Evolutionary conservation across 352 stramenopile species (phyloP), one percentile per base, ranked within the genome.

Genomic region (Blastocystis sp.): DNA sequence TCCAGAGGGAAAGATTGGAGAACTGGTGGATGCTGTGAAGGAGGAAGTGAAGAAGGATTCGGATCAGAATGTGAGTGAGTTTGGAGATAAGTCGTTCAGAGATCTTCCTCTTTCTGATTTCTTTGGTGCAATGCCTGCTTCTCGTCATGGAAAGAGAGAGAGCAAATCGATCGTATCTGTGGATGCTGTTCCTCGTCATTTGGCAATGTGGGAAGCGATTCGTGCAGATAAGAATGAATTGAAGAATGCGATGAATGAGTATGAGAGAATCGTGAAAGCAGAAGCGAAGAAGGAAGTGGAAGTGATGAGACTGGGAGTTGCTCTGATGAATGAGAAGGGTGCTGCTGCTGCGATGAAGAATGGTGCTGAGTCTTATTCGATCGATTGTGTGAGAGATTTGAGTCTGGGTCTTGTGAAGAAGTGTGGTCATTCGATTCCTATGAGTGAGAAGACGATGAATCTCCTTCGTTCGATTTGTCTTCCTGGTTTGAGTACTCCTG

Each of bases 181-280:
- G 4, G 36, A 8, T 38, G 69, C 63, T 7, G 69, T 79, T 29
- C 69, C 69, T 64, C 18, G 18, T 36, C 69, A 65, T 29, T 32
- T 79, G 9, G 69, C 69, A 14, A 79, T 44, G 48, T 79, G 69
- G 69, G 63, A 63, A 7, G 69, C 69, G 7, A 79, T 79, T 64
- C 69, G 69, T 44, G 69, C 69, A 38, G 24, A 34, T 44, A 51
- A 34, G 18, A 16, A 11, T 42, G 49, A 79, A 11, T n/a, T 57
- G 24, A 27, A 48, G 21, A 49, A 34, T 16, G 69, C 69, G 3
- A 18, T 79, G 69, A 61, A 79, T 36, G 69, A 6, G 3, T 79
- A 65, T 32, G 24, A 79, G 34, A 49, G n/a, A 34, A 38, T 49
- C 16, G 29, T 49, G 24, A 49, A 63, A 14, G 14, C 29, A 9